Base-by-base conservation (phyloP, 2,329 filamentous ascomycete genomes). In the Talaromyces rugulosus region DNA sequence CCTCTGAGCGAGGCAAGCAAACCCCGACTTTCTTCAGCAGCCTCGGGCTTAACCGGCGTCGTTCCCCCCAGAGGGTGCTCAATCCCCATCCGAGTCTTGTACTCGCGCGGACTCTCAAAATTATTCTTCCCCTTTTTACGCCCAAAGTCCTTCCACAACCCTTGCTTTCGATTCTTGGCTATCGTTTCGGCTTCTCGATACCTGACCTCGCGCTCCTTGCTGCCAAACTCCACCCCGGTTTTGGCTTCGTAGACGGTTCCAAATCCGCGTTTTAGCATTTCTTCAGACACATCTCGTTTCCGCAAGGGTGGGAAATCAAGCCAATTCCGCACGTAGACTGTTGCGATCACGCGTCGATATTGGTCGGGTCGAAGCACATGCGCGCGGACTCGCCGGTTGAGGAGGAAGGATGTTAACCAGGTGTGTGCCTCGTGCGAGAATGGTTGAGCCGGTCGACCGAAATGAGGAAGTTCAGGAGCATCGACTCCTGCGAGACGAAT, bases 171-270 rank as follows among this genome's bases (percentile, higher is more conserved):
- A 64, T 72, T 78, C 78, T 87, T 91, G 3, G 91, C 90, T 73
- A 80, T 72, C 68, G 71, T 74, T 64, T 83, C 81, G 2, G 80
- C 79, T 18, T 72, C 70, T 31, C 78, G 71, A 67, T 83, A 83
- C 64, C 73, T 77, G 54, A 66, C 67, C 66, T 83, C 78, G 66
- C 76, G 70, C 68, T 87, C 85, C 61, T 84, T 80, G 0, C 87
- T 86, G 28, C 95, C 95, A 81, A 95, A 99, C 73, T 98, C 95
- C 23, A 86, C 89, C 3, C 94, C 95, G 5, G 82, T 85, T 77
- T 96, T 98, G 31, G 92, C 94, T 78, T 98, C 95, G 74, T 98
- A 99, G 3, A 95, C 89, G 2, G 92, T 96, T 47, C 94, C 95
- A 65, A 96, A 78, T 0, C 95, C 95, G 27, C 80, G 83, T 77